Conservation (phyloP, 257 asterid species). For the Primulina eburnea region DNA sequence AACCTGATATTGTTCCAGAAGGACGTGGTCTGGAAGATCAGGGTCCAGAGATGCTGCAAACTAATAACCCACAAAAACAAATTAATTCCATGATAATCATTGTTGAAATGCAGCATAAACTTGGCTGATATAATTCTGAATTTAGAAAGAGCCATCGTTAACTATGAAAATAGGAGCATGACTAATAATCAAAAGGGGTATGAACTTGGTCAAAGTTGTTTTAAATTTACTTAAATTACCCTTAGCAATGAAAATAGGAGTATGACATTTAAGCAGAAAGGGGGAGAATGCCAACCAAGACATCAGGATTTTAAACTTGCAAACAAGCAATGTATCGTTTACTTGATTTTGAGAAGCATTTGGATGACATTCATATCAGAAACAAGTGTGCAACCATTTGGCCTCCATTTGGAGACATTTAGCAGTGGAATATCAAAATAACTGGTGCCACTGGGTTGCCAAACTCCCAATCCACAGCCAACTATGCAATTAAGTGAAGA, state of each 20-base stretch:
- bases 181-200: background rate
- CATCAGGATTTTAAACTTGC: background rate
- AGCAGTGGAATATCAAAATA: slow-evolving; percentile 1
- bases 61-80: slow-evolving; percentile 34
- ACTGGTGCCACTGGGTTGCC: slow-evolving; percentile 12
- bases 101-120: slow-evolving; percentile 12
- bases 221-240: background rate
- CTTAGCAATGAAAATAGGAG: background rate
- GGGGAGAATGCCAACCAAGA: background rate
- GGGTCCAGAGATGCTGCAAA: slow-evolving; percentile 85
- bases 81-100: slow-evolving; percentile 13
- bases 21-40: slow-evolving; percentile 91
- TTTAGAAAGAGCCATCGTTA: background rate
- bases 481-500: slow-evolving; percentile 10
- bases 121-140: background rate
- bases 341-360: slow-evolving; percentile 9
- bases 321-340: background rate
- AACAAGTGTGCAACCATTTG: background rate
- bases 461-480: background rate
- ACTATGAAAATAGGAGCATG: background rate
- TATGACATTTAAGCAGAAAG: background rate
- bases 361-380: background rate
- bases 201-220: background rate
- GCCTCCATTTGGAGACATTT: slow-evolving; percentile 9
- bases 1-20: slow-evolving; percentile 97